phyloP scores from a whole-genome alignment of 208 protist species.

The Wallacemonas collosoma region DNA sequence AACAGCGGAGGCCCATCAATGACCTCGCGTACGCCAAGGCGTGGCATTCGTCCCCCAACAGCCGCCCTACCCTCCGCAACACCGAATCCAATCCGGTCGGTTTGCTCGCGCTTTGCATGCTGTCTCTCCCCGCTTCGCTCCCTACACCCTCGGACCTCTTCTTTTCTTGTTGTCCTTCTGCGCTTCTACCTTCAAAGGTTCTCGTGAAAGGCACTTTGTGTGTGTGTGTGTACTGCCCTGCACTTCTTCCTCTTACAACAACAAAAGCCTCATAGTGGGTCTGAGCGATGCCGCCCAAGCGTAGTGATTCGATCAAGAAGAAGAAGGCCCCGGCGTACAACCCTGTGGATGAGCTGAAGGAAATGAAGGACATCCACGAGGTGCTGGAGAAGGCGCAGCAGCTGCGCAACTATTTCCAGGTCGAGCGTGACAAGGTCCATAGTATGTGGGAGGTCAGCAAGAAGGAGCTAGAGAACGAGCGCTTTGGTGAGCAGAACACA shows the following conservation, averaged over 20 bases:
- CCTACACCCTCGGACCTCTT: background rate
- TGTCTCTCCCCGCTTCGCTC: constrained; percentile 2
- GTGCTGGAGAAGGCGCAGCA: constrained; percentile 88
- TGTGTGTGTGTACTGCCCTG: too few relatives aligned
- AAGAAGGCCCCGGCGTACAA: constrained; percentile 28
- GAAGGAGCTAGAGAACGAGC: constrained; percentile 89
- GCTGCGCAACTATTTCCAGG: constrained; percentile 96
- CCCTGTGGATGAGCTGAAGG: constrained; percentile 45
- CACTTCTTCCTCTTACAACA: too few relatives aligned
- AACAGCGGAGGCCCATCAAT: too few relatives aligned
- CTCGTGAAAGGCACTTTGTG: too few relatives aligned
- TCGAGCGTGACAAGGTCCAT: constrained; percentile 96
- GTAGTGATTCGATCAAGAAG: constrained; percentile 34
- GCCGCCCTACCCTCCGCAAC: too few relatives aligned
- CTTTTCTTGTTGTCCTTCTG: background rate
- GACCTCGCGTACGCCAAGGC: too few relatives aligned
- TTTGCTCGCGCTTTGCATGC: background rate
- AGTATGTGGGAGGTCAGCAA: constrained; percentile 93
- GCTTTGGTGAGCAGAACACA: constrained; percentile 79
- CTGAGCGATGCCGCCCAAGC: constrained; percentile 40
- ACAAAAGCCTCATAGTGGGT: too few relatives aligned
- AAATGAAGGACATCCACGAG: constrained; percentile 68
- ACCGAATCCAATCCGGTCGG: too few relatives aligned
- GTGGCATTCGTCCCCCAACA: too few relatives aligned
- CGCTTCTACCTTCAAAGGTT: too few relatives aligned